Base-by-base conservation (phyloP, 768 basidiomycete genomes). In the Lactifluus piperatus region DNA sequence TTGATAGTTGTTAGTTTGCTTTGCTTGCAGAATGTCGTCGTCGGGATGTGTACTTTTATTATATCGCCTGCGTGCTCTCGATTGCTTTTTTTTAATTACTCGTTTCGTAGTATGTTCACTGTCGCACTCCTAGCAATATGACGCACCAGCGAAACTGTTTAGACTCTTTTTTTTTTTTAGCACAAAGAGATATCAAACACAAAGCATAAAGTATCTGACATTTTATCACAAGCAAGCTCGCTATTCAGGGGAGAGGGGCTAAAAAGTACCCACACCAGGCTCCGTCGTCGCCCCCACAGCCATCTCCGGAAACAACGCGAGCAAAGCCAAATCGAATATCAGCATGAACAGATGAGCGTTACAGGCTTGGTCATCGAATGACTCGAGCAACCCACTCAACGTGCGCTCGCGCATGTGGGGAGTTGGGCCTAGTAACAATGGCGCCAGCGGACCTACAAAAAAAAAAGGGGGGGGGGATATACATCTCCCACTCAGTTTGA, bases 301-400 rank as follows among this genome's bases (percentile, higher is more conserved):
- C 65, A 95, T 73, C 71, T 94, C 92, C 0, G 94, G 93, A 64
- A 93, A 91, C 37, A 94, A 65, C 3, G 77, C 76, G 37, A 84
- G 68, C n/a, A 94, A 66, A 2, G 91, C 49, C 9, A 83, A 74
- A 64, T 97, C 94, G 16, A 95, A 69, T 1, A 95, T 58, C 64
- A 91, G 76, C 41, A 91, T 73, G 0, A 84, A 72, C 1, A 97
- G 76, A 64, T 94, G 94, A 2, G 80, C 76, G 68, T 97, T 97
- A 69, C 93, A 94, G 51, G 77, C 75, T 32, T 75, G 68, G 51
- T 79, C 80, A 50, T 77, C 75, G 22, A 92, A 75, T 11, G 82
- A 82, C 30, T 85, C 85, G 4, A 91, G 71, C 1, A 81, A 78
- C 0, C 71, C 74, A 3, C 74, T 75, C 26, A 89, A 65, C 7